Conservation (phyloP, 495 filamentous ascomycete species). For the Penicillium antarcticum region DNA sequence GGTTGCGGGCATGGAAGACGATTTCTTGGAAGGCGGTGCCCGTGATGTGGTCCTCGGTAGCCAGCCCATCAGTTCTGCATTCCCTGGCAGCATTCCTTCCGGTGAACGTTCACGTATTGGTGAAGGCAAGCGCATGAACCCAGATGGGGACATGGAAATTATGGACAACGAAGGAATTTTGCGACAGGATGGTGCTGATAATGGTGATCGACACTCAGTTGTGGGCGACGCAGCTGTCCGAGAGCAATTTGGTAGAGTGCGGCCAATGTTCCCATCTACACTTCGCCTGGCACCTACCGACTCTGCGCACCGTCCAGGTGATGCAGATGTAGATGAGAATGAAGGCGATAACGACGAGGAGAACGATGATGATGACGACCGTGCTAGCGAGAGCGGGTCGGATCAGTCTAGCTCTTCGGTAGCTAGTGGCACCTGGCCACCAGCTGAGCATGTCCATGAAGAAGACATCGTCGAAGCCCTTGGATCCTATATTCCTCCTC, state of each 20-base stretch:
- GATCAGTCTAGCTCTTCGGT: constrained; percentile 30
- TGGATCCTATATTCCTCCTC: constrained; percentile 31
- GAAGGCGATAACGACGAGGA: constrained; percentile 28
- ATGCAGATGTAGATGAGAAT: constrained; percentile 17
- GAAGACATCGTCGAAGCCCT: constrained; percentile 42
- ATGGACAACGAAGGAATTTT: constrained; percentile 50
- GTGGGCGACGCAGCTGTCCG: constrained; percentile 47
- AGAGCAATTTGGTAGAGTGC: constrained; percentile 36
- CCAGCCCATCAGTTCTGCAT: constrained; percentile 74
- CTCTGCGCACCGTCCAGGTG: constrained; percentile 5
- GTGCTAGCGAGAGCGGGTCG: constrained; percentile 21
- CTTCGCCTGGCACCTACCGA: constrained; percentile 21
- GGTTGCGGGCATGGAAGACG: constrained; percentile 76
- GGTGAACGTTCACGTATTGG: constrained; percentile 55
- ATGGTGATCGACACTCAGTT: constrained; percentile 44
- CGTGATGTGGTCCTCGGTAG: constrained; percentile 70
- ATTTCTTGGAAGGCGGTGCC: constrained; percentile 69
- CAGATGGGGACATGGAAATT: constrained; percentile 60
- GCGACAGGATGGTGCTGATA: constrained; percentile 43
- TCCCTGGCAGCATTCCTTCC: constrained; percentile 60
- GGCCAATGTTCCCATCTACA: constrained; percentile 38
- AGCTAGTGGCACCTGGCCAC: constrained; percentile 36
- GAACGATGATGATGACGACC: constrained; percentile 27
- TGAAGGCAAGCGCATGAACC: constrained; percentile 60
- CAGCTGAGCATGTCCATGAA: constrained; percentile 35